phyloP scores from a whole-genome alignment of 768 basidiomycete species.

The Phaeolepiota aurea region DNA sequence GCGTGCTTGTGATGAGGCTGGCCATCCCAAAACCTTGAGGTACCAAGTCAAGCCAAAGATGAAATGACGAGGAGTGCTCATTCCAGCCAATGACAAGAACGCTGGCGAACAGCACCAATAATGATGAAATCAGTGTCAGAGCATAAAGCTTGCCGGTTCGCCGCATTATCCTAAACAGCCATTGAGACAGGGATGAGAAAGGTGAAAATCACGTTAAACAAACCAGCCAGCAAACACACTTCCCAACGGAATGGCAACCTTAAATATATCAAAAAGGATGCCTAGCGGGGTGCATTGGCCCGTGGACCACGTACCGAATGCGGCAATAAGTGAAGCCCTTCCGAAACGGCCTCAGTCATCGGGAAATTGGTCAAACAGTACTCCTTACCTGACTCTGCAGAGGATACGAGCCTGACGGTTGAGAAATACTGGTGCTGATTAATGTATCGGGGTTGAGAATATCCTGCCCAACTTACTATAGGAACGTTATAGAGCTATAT shows the following conservation, averaged over 20 bases:
- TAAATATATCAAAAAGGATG: slow-evolving; percentile 8
- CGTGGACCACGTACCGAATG: slow-evolving; percentile 58
- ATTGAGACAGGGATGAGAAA: slow-evolving; percentile 8
- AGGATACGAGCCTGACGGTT: slow-evolving; percentile 61
- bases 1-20: slow-evolving; percentile 75
- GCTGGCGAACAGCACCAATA: slow-evolving; percentile 51
- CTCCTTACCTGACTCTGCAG: slow-evolving; percentile 61
- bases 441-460: slow-evolving; percentile 5
- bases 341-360: slow-evolving; percentile 4
- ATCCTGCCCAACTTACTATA: slow-evolving; percentile 39
- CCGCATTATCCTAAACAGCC: slow-evolving; percentile 62
- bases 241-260: slow-evolving; percentile 78
- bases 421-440: slow-evolving; percentile 59
- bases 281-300: slow-evolving; percentile 10
- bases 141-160: slow-evolving; percentile 79
- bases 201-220: slow-evolving; percentile 13
- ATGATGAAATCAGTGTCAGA: slow-evolving; percentile 61
- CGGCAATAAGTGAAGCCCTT: slow-evolving; percentile 81
- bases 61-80: slow-evolving; percentile 45
- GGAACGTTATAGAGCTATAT: slow-evolving; percentile 77
- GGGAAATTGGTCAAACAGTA: slow-evolving; percentile 1
- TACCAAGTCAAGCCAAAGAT: slow-evolving; percentile 72
- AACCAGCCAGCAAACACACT: slow-evolving; percentile 86
- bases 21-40: slow-evolving; percentile 84
- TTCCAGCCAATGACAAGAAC: slow-evolving; percentile 60